Evolutionary conservation across 805 yeast genomes (phyloP).

Genomic region (Yarrowia sp.): DNA sequence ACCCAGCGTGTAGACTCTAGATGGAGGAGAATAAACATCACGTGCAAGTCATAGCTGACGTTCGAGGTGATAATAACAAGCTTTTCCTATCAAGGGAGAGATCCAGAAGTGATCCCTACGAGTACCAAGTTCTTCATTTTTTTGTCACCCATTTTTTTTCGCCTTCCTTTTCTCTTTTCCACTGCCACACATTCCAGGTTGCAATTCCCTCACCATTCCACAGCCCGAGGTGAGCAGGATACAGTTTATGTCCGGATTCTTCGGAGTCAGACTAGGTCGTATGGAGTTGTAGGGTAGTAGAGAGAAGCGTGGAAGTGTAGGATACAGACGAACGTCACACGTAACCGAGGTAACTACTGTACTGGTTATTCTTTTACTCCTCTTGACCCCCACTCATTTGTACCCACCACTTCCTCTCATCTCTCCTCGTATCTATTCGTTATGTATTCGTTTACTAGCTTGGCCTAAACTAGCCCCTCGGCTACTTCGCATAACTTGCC

Average conservation of each 20-base stretch:
- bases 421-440: too few relatives aligned
- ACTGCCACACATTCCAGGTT: slow-evolving; percentile 20
- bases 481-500: slow-evolving; percentile 36
- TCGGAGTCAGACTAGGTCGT: not conserved
- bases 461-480: slow-evolving; percentile 28
- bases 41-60: slow-evolving; percentile 11
- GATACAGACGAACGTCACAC: too few relatives aligned
- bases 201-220: slow-evolving; percentile 29
- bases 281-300: not conserved
- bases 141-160: too few relatives aligned
- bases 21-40: not conserved
- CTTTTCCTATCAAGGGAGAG: too few relatives aligned
- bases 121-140: too few relatives aligned
- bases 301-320: not conserved
- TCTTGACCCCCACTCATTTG: not conserved
- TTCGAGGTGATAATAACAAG: too few relatives aligned
- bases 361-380: not conserved
- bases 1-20: too few relatives aligned
- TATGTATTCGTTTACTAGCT: slow-evolving; percentile 11
- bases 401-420: too few relatives aligned
- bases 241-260: slow-evolving; percentile 29
- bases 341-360: not conserved
- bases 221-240: not conserved
- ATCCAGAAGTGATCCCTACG: too few relatives aligned
- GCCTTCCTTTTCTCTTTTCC: not conserved